Percentiles rank a stretch among this genome's conserved stretches.
These are phyloP conservation scores for Yamadazyma tumulicola DNA, from an alignment of 805 yeast species.

Conservation along the genomic window DNA sequence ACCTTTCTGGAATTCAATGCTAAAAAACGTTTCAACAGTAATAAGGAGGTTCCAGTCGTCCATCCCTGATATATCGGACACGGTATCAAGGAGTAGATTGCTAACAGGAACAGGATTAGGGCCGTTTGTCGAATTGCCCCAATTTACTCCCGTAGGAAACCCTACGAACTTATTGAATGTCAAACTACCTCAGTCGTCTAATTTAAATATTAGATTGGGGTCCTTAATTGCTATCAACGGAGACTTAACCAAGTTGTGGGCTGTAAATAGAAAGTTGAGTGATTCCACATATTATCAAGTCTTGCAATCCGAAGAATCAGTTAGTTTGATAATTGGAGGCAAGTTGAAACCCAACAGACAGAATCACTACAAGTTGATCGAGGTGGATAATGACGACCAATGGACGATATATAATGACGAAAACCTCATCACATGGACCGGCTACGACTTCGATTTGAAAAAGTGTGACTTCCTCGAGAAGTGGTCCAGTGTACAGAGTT, in stretches of 20 bases:
- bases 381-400: constrained; percentile 33
- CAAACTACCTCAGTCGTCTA: constrained; percentile 37
- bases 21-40: not conserved
- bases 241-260: constrained; percentile 14
- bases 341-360: constrained; percentile 15
- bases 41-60: not conserved
- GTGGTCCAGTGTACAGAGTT: constrained; percentile 22
- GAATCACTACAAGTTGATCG: constrained; percentile 35
- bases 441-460: constrained; percentile 27
- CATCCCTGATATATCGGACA: constrained; percentile 1
- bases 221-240: constrained; percentile 46
- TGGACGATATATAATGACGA: constrained; percentile 41
- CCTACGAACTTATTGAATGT: constrained; percentile 39
- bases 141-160: constrained; percentile 39
- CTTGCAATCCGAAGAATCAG: constrained; percentile 14
- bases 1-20: too few species aligned
- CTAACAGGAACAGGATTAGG: constrained; percentile 44
- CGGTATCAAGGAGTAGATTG: constrained; percentile 10
- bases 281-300: constrained; percentile 13
- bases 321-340: constrained; percentile 28
- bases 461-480: constrained; percentile 16
- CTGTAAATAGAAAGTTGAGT: constrained; percentile 10
- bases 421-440: constrained; percentile 47
- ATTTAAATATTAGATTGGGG: constrained; percentile 17
- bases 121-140: constrained; percentile 43